Evolutionary conservation across 768 basidiomycete genomes (phyloP).

Genomic region (Crepidotus variabilis): DNA sequence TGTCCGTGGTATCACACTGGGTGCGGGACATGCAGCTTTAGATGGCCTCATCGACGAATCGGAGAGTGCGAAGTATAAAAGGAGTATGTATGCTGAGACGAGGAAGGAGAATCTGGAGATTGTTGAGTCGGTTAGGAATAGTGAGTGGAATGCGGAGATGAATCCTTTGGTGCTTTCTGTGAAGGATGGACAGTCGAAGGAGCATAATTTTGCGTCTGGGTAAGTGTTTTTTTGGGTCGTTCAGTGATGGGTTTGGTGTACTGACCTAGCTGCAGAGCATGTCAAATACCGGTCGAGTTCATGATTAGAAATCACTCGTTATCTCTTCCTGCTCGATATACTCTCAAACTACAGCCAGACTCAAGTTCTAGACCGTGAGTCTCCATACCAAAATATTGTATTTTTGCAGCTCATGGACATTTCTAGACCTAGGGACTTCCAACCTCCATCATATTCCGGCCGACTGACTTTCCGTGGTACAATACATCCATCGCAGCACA

Average conservation of each 20-base stretch:
- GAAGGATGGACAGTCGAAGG: conserved; percentile 35
- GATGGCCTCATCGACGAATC: conserved; percentile 55
- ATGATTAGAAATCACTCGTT: conserved; percentile 70
- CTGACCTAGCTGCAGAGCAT: conserved; percentile 39
- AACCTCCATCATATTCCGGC: conserved; percentile 60
- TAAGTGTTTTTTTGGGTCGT: conserved; percentile 33
- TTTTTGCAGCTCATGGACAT: neutral
- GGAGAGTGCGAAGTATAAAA: conserved; percentile 60
- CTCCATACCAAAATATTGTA: conserved; percentile 9
- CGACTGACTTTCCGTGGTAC: conserved; percentile 62
- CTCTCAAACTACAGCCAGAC: conserved; percentile 41
- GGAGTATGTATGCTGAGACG: conserved; percentile 92
- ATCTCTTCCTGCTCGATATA: conserved; percentile 54
- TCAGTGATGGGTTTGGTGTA: neutral
- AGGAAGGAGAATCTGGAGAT: conserved; percentile 66
- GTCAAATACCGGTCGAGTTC: conserved; percentile 49
- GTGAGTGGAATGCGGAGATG: conserved; percentile 78
- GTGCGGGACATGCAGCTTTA: conserved; percentile 67
- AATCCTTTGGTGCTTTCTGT: conserved; percentile 61
- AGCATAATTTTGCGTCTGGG: conserved; percentile 71
- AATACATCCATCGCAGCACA: conserved; percentile 46
- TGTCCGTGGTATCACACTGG: conserved; percentile 56
- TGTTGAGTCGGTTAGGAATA: conserved; percentile 59
- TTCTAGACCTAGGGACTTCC: conserved; percentile 28
- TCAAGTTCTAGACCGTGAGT: conserved; percentile 20